Evolutionary conservation across 345 rosid genomes (phyloP).

Genomic region (Ceriops tagal): DNA sequence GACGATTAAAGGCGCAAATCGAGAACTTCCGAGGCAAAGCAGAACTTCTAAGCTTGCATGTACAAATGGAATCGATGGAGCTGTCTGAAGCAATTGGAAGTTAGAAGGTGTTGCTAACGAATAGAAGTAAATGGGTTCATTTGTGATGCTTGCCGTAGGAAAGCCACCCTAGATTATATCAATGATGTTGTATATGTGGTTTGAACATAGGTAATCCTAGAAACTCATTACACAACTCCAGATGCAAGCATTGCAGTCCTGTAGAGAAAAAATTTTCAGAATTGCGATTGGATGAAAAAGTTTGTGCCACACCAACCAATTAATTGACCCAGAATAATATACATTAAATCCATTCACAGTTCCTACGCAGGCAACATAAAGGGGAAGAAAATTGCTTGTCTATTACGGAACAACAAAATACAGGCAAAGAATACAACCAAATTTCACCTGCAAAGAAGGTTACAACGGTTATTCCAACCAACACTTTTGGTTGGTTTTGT

Average conservation of each 20-base stretch:
- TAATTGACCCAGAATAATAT: neutral
- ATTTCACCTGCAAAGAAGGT: conserved; percentile 17
- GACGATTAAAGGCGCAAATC: too few relatives aligned
- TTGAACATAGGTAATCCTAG: too few relatives aligned
- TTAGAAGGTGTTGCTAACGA: too few relatives aligned
- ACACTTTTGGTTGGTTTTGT: conserved; percentile 20
- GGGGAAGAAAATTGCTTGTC: neutral
- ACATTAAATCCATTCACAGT: neutral
- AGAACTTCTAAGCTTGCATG: too few relatives aligned
- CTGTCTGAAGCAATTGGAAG: too few relatives aligned
- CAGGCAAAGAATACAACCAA: conserved; percentile 27
- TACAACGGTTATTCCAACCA: conserved; percentile 19
- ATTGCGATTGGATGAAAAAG: too few relatives aligned
- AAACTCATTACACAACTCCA: too few relatives aligned
- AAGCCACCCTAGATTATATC: conserved; percentile 17
- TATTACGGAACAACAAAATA: conserved; percentile 1
- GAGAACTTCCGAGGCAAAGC: too few relatives aligned
- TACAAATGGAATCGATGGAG: too few relatives aligned
- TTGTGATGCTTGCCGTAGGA: conserved; percentile 48
- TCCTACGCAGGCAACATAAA: neutral
- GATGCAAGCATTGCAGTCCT: too few relatives aligned
- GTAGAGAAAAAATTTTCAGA: too few relatives aligned
- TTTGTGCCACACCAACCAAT: too few relatives aligned
- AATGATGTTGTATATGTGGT: neutral
- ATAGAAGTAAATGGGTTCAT: conserved; percentile 25